These are phyloP conservation scores for Theobroma grandiflorum DNA, from an alignment of 441 rosid genomes.

Conservation along the genomic window DNA sequence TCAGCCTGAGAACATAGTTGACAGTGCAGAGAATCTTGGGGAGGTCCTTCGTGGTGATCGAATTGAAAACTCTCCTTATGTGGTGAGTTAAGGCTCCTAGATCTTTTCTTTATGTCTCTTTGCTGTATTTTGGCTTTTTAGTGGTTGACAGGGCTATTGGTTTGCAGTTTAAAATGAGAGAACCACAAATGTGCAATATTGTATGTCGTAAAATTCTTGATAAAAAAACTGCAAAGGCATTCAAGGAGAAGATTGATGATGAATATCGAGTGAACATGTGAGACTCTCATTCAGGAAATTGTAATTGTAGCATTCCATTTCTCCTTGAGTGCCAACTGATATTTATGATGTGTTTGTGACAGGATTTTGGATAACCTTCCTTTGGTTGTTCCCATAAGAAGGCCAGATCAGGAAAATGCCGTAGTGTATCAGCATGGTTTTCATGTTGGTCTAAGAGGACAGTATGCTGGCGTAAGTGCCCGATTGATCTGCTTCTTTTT, in stretches of 20 bases:
- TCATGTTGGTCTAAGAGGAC: conserved; percentile 83
- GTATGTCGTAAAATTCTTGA: conserved; percentile 69
- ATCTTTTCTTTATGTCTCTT: conserved; percentile 4
- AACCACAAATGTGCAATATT: conserved; percentile 76
- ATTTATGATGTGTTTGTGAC: conserved; percentile 29
- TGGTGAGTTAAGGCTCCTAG: conserved; percentile 48
- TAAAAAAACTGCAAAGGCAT: conserved; percentile 66
- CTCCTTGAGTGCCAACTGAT: neutral
- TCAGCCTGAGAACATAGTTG: conserved; percentile 64
- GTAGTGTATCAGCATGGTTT: conserved; percentile 87
- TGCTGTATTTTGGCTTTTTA: conserved; percentile 22
- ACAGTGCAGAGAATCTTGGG: conserved; percentile 94
- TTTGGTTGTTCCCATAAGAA: conserved; percentile 70
- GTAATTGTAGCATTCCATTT: neutral
- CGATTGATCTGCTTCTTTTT: conserved; percentile 18
- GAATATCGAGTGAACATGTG: conserved; percentile 92
- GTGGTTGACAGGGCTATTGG: conserved; percentile 28
- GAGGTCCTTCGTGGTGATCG: conserved; percentile 98
- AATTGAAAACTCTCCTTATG: conserved; percentile 91
- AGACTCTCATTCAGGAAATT: conserved; percentile 32
- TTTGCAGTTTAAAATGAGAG: conserved; percentile 91
- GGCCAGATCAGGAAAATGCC: conserved; percentile 64
- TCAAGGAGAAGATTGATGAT: conserved; percentile 85
- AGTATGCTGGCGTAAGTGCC: conserved; percentile 75
- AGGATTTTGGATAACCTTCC: conserved; percentile 99